These are phyloP conservation scores for Teunomyces kruisii DNA, from an alignment of 805 yeast genomes.

Conservation along the genomic window DNA sequence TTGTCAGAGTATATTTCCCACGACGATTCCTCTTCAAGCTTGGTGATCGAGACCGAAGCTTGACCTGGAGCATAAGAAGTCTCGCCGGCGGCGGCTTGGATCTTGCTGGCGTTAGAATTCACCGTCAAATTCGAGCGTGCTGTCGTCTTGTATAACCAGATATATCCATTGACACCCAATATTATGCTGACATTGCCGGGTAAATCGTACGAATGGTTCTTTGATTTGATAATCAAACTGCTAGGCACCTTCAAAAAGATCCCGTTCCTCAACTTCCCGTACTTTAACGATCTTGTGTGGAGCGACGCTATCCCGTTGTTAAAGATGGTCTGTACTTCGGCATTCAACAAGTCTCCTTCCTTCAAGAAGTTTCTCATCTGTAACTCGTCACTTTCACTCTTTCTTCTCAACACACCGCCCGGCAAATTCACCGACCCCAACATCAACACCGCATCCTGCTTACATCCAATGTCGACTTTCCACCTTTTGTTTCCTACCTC, in stretches of 20 bases:
- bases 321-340: slow-evolving; percentile 90
- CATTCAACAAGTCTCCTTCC: slow-evolving; percentile 94
- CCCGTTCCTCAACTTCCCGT: slow-evolving; percentile 94
- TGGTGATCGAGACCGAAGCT: slow-evolving; percentile 69
- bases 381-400: slow-evolving; percentile 91
- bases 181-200: slow-evolving; percentile 93
- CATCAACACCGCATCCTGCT: slow-evolving; percentile 87
- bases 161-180: slow-evolving; percentile 90
- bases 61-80: slow-evolving; percentile 50
- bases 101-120: slow-evolving; percentile 26
- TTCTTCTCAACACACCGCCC: slow-evolving; percentile 93
- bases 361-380: slow-evolving; percentile 93
- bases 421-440: slow-evolving; percentile 95
- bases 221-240: slow-evolving; percentile 77
- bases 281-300: slow-evolving; percentile 92
- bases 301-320: slow-evolving; percentile 90
- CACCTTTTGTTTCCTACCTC: slow-evolving; percentile 94
- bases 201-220: slow-evolving; percentile 82
- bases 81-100: slow-evolving; percentile 40
- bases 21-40: slow-evolving; percentile 88
- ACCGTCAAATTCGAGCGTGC: slow-evolving; percentile 17
- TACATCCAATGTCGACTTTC: slow-evolving; percentile 97
- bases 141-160: slow-evolving; percentile 82
- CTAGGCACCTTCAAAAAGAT: slow-evolving; percentile 78
- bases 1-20: slow-evolving; percentile 93